Conservation (phyloP, 176 grass and related monocot species). For the Bromus sterilis region DNA sequence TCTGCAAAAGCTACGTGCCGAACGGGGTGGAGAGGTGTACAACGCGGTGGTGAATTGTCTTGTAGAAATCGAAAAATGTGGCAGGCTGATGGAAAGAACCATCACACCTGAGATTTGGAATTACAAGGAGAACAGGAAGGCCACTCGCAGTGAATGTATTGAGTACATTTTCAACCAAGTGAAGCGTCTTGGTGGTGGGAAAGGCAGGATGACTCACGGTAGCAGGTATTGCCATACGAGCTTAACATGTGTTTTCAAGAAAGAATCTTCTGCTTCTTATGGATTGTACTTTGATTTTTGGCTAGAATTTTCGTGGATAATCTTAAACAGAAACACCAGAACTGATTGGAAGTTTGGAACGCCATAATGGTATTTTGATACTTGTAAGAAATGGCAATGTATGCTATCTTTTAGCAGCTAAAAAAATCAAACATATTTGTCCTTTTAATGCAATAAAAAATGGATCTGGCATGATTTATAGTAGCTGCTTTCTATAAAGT, state of each 20-base stretch:
- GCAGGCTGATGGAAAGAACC: neutral
- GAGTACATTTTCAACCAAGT: constrained; percentile 6
- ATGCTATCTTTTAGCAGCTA: neutral
- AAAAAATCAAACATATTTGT: neutral
- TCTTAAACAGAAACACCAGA: neutral
- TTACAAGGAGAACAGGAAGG: neutral
- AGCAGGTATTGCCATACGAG: neutral
- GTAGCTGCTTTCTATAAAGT: neutral
- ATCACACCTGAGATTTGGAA: neutral
- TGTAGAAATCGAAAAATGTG: neutral
- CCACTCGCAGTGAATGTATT: neutral
- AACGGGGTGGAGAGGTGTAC: constrained; percentile 8
- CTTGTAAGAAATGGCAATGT: neutral
- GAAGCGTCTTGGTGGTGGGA: neutral
- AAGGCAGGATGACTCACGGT: neutral
- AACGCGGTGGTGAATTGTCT: neutral
- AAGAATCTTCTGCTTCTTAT: neutral
- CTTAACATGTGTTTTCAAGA: neutral
- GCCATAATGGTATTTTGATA: neutral
- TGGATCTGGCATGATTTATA: neutral
- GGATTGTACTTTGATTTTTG: neutral
- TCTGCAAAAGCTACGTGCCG: neutral
- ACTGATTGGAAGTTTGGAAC: neutral
- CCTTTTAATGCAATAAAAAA: neutral
- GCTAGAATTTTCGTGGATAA: neutral